Percentiles rank a stretch among this genome's conserved stretches.
These are phyloP conservation scores for Cordyceps pruinosa DNA, from an alignment of 2,329 filamentous ascomycete species.

Conservation along the genomic window DNA sequence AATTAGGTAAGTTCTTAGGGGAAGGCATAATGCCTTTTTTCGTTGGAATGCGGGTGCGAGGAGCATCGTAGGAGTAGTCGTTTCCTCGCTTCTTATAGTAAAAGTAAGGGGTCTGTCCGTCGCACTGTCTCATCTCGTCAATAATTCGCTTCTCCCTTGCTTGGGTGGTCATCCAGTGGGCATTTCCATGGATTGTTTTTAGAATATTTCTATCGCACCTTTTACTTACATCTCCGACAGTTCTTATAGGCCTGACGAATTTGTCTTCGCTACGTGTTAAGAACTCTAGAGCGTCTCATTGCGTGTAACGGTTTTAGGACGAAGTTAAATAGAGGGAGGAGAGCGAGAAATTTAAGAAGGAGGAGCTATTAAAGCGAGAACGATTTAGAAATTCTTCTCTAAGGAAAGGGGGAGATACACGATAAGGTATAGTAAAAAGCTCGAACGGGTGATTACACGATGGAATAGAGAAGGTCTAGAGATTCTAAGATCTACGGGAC, in stretches of 20 bases:
- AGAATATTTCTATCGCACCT: slow-evolving; percentile 39
- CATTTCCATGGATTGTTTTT: too few relatives aligned
- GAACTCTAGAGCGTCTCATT: slow-evolving; percentile 49
- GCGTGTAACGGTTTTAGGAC: too few relatives aligned
- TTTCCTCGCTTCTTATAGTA: slow-evolving; percentile 49
- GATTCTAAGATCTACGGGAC: background rate
- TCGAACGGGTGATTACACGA: background rate
- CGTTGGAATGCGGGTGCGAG: slow-evolving; percentile 14
- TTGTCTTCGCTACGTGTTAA: slow-evolving; percentile 54
- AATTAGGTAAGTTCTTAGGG: background rate
- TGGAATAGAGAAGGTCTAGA: background rate
- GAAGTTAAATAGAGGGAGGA: too few relatives aligned
- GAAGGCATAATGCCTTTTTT: background rate
- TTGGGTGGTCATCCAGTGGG: background rate
- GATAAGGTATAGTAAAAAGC: background rate
- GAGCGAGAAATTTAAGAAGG: background rate
- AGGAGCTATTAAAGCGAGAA: background rate
- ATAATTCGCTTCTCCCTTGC: background rate
- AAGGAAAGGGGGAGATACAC: background rate
- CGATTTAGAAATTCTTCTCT: background rate
- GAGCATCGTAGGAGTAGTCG: slow-evolving; percentile 33
- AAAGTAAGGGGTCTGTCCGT: slow-evolving; percentile 50
- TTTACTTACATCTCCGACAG: slow-evolving; percentile 62
- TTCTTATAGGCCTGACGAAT: slow-evolving; percentile 57
- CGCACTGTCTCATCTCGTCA: slow-evolving; percentile 41